Evolutionary conservation across 257 asterid genomes (phyloP).

Genomic region (Primulina tabacum): DNA sequence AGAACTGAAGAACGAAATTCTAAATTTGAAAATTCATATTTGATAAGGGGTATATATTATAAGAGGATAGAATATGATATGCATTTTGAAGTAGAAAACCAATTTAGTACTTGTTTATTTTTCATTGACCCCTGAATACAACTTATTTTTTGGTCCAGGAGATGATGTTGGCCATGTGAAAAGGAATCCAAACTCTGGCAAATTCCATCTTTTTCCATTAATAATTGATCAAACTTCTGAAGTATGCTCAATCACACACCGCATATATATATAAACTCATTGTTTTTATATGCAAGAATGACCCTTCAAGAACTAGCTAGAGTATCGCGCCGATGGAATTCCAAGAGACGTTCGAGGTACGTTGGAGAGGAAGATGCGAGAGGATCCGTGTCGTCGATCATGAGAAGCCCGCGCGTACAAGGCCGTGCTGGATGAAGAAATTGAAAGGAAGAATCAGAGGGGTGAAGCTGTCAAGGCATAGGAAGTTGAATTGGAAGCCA

Average conservation of each 20-base stretch:
- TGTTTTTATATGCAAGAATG: too few species aligned
- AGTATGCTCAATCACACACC: conserved; percentile 3
- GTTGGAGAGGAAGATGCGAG: conserved; percentile 35
- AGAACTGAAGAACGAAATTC: not conserved
- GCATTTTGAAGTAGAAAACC: conserved; percentile 15
- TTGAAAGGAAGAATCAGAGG: conserved; percentile 51
- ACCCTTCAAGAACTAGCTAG: not conserved
- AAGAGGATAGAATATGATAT: conserved; percentile 19
- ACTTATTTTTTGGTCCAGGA: conserved; percentile 20
- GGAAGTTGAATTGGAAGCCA: conserved; percentile 73
- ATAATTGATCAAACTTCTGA: conserved; percentile 12
- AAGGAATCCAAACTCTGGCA: conserved; percentile 36
- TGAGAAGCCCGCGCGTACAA: conserved; percentile 30
- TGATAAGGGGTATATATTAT: too few species aligned
- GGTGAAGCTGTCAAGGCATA: conserved; percentile 39
- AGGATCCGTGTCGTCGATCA: conserved; percentile 33
- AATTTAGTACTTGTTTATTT: conserved; percentile 15
- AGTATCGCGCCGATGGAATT: conserved; percentile 16
- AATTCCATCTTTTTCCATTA: conserved; percentile 27
- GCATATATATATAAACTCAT: not conserved
- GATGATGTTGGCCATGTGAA: conserved; percentile 58
- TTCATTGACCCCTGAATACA: conserved; percentile 17
- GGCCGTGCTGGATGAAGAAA: conserved; percentile 40
- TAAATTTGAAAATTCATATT: too few species aligned
- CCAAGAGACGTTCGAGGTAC: conserved; percentile 17